Evolutionary conservation across 1,284 basidiomycete genomes (phyloP).

Genomic region (Cystobasidiaceae sp.): DNA sequence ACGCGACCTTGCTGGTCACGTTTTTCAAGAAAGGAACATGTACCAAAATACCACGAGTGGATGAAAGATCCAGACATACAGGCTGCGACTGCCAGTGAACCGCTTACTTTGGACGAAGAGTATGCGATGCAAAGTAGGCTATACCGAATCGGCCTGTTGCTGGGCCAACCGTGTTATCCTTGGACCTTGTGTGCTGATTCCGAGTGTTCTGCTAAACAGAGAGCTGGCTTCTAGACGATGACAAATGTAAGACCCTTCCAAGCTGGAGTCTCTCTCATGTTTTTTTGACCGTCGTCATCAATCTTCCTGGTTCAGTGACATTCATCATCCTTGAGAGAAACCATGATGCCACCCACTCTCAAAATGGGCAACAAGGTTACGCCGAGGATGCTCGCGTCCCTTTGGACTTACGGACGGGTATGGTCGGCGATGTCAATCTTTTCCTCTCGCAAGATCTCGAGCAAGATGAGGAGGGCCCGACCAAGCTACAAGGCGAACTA

Average conservation of each 20-base stretch:
- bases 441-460: conserved; percentile 59
- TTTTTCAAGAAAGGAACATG: conserved; percentile 37
- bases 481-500: conserved; percentile 54
- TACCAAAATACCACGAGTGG: conserved; percentile 70
- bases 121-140: conserved; percentile 79
- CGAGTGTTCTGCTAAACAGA: too few species aligned
- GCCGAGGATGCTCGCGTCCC: background rate
- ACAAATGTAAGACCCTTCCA: conserved; percentile 46
- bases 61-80: conserved; percentile 74
- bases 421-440: conserved; percentile 90
- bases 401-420: conserved; percentile 51
- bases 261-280: background rate
- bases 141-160: conserved; percentile 37
- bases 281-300: too few species aligned
- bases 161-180: background rate
- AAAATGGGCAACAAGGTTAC: conserved; percentile 30
- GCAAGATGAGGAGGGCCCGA: conserved; percentile 48
- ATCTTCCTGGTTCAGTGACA: conserved; percentile 53
- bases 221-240: conserved; percentile 80
- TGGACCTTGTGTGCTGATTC: background rate
- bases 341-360: conserved; percentile 28
- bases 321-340: conserved; percentile 72
- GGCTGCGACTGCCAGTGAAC: conserved; percentile 78
- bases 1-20: background rate
- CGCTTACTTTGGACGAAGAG: conserved; percentile 74